Base-by-base conservation (phyloP, 2,329 filamentous ascomycete genomes). In the Hymenoscyphus occultus region DNA sequence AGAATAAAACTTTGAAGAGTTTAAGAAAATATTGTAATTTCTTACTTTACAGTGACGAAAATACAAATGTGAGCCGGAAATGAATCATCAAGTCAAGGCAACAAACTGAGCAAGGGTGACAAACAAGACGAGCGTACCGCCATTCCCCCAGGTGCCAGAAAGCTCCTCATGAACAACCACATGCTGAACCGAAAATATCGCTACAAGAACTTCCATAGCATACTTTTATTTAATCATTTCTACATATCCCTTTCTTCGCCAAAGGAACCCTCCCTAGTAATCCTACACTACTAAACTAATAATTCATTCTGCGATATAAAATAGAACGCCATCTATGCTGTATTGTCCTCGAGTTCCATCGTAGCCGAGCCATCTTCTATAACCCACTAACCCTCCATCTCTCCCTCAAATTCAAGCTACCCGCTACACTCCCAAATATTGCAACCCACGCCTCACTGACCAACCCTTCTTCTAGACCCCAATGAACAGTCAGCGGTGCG, bases 401-500 rank as follows among this genome's bases (percentile, higher is more conserved):
- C 42, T 64, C 58, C 48, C 57, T 60, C 19, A 56, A 60, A 22
- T 45, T 58, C 32, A 39, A 14, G 3, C n/a, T 32, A n/a, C 79
- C 80, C 14, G 81, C 82, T 67, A 81, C 75, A 64, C 77, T 81
- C 6, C 89, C 89, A 61, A 86, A 78, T 31, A 85, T 72, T 0
- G 86, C 88, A 32, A 89, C 79, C 73, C 82, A 78, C 66, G 81
- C 80, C 66, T 88, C 84, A 42, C 83, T 82, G 63, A 91, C 76
- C 10, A 87, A 75, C 0, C 90, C 91, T 64, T 84, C 80, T 66
- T 90, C 86, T 51, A 89, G 76, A 72, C 91, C 90, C 89, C 91
- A 97, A 79, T 97, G 92, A 32, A 94, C 74, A 67, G 91, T 94
- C 75, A 96, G 80, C 39, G 93, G 92, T 64, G 90, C 86, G 87